These are phyloP conservation scores for Trypanosomatidae sp. DNA, from an alignment of 208 protist species.

Conservation along the genomic window DNA sequence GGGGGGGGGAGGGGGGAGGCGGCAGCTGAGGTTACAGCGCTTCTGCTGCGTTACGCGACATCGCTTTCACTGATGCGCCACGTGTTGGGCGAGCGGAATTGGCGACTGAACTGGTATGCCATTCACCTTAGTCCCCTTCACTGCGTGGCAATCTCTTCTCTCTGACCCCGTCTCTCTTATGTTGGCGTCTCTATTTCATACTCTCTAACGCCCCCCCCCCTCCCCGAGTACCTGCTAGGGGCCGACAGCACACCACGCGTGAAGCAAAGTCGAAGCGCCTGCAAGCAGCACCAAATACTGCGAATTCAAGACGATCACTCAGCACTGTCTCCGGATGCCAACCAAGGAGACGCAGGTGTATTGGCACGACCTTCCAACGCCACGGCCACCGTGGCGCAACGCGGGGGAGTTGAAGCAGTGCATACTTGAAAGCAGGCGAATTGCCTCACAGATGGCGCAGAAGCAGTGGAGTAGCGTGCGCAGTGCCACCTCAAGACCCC, in stretches of 20 bases:
- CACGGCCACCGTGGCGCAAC: constrained; percentile 17
- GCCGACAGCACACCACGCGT: not conserved
- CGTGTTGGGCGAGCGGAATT: not conserved
- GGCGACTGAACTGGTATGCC: not conserved
- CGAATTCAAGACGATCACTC: not conserved
- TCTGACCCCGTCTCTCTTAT: not conserved
- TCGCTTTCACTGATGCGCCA: not conserved
- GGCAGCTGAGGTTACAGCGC: not conserved
- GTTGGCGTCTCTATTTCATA: not conserved
- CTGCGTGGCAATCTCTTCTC: not conserved
- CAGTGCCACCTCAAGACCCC: not conserved
- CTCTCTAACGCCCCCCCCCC: not conserved
- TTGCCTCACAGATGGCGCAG: not conserved
- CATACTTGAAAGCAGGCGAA: constrained; percentile 12
- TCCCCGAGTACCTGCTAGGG: not conserved
- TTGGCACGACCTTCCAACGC: constrained; percentile 24
- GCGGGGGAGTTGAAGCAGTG: constrained; percentile 12
- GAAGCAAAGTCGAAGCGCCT: not conserved
- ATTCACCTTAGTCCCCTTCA: not conserved
- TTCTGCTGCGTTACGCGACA: not conserved
- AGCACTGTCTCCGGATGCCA: constrained; percentile 11
- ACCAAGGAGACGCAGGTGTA: constrained; percentile 29
- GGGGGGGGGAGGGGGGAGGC: not conserved
- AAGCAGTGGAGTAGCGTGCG: not conserved
- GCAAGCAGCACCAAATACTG: not conserved